Percentiles rank a stretch among this genome's conserved stretches.
Conservation (phyloP, 345 rosid genomes). For the Clarkia xantiana region DNA sequence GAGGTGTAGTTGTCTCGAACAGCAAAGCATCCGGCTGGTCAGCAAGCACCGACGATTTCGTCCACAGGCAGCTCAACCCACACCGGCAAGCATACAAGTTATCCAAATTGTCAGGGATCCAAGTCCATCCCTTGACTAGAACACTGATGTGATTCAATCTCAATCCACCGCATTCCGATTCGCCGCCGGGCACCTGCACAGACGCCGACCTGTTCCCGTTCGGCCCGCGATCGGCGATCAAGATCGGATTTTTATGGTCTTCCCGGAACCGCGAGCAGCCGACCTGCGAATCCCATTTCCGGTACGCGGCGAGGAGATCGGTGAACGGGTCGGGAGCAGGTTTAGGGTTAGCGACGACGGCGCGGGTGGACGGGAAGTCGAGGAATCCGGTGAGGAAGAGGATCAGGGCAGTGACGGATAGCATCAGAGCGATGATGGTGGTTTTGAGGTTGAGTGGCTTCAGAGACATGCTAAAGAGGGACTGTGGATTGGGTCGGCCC, state of each 20-base stretch:
- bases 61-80: constrained; percentile 88
- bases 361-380: constrained; percentile 48
- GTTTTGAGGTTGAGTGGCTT: constrained; percentile 44
- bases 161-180: constrained; percentile 31
- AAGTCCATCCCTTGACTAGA: constrained; percentile 91
- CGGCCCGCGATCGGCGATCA: constrained; percentile 10
- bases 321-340: constrained; percentile 37
- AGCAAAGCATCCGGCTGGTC: constrained; percentile 81
- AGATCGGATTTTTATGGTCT: constrained; percentile 15
- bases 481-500: too few species aligned
- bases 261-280: constrained; percentile 64
- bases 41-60: constrained; percentile 75
- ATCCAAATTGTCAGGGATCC: constrained; percentile 94
- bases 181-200: constrained; percentile 31
- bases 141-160: constrained; percentile 53
- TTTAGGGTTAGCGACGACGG: constrained; percentile 6
- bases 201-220: constrained; percentile 44
- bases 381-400: constrained; percentile 68
- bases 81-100: constrained; percentile 72
- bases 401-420: constrained; percentile 47
- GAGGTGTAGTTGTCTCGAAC: constrained; percentile 74
- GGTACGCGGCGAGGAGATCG: constrained; percentile 37
- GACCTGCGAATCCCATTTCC: constrained; percentile 65
- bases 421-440: constrained; percentile 32
- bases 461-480: constrained; percentile 27